phyloP scores from a whole-genome alignment of 805 yeast genomes.

The Candida sanyiensis region DNA sequence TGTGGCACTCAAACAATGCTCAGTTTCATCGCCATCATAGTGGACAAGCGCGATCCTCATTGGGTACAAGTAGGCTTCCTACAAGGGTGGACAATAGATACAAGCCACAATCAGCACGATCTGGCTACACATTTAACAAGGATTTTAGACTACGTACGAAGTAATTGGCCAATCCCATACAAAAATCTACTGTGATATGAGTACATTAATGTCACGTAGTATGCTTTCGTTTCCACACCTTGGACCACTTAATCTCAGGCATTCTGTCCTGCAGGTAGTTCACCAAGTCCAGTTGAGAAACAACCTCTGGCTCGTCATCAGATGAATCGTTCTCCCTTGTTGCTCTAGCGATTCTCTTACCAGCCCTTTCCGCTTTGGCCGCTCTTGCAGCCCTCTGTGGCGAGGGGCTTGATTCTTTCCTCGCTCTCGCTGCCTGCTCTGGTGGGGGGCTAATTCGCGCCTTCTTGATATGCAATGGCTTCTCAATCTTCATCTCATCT shows the following conservation, averaged over 20 bases:
- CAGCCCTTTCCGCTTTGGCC: background rate
- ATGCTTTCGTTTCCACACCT: background rate
- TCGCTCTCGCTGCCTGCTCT: background rate
- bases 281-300: background rate
- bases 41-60: too few relatives aligned
- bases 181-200: background rate
- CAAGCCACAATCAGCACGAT: background rate
- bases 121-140: background rate
- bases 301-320: background rate
- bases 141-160: too few relatives aligned
- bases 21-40: too few relatives aligned
- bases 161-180: background rate
- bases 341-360: too few relatives aligned
- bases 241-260: background rate
- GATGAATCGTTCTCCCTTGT: too few relatives aligned
- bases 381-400: background rate
- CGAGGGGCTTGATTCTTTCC: background rate
- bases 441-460: background rate
- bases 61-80: too few relatives aligned
- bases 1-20: too few relatives aligned
- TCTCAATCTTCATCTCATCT: background rate
- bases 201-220: too few relatives aligned
- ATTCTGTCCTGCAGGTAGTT: background rate
- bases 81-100: background rate
- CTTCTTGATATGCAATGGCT: background rate